Evolutionary conservation across 1,284 basidiomycete genomes (phyloP), one percentile per base, ranked within the genome.

Genomic region (Neolentinus lepideus): DNA sequence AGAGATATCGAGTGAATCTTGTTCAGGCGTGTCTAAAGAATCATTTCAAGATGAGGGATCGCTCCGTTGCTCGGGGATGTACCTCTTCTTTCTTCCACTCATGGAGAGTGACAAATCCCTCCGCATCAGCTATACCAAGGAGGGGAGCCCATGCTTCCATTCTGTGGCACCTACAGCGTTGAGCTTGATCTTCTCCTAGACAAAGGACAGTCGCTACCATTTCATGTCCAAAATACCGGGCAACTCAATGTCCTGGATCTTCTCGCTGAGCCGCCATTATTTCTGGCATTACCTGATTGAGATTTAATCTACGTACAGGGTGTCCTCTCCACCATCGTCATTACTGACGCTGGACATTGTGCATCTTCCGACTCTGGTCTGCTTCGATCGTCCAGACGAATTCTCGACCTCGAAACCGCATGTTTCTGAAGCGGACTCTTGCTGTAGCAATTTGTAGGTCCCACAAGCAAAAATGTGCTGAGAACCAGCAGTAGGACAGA

Each of bases 211-310:
- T 22, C 10, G 56, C n/a, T 69, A 92, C 94, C 94, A 98, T 78
- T 96, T 96, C 78, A 92, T 85, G 66, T 98, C 94, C n/a, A 90
- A 76, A 25, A 98, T 80, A 10, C 93, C 94, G 1, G 92, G 85
- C 12, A 90, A 74, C 55, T 88, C 78, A 43, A 92, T 76, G 22
- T 84, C 73, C 63, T 94, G 87, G 2, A 88, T 64, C 62, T 86
- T 77, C 8, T 72, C 68, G 56, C 92, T 94, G 59, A 31, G 53
- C 57, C 63, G 53, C 14, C 51, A 31, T 25, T 12, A 22, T 51
- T 22, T 6, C 27, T 25, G 53, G 16, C 22, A 16, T 4, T 16
- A 16, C 21, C 19, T 46, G 27, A 16, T 3, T 26, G 11, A 35
- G 8, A 46, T 11, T 16, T 1, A 25, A 16, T 21, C n/a, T 19